phyloP scores from a whole-genome alignment of 176 grass and related monocot species.

The Oryza glaberrima region DNA sequence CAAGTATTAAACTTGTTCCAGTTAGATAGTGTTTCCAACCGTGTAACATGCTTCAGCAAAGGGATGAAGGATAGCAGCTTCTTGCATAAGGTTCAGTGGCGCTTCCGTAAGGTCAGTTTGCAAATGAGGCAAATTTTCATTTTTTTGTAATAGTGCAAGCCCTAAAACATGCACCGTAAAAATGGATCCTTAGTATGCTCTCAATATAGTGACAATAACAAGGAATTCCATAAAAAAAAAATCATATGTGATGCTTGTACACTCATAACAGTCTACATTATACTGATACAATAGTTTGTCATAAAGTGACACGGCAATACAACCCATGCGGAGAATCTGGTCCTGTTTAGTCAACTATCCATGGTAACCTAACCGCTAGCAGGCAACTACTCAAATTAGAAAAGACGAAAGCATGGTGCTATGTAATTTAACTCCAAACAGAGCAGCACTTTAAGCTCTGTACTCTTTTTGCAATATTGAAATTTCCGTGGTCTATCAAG shows the following conservation, averaged over 20 bases:
- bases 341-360: conserved; percentile 28
- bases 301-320: not conserved
- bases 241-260: not conserved
- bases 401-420: not conserved
- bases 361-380: not conserved
- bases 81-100: conserved; percentile 69
- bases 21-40: conserved; percentile 48
- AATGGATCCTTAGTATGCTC: conserved; percentile 31
- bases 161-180: conserved; percentile 51
- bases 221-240: not conserved
- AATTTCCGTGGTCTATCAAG: conserved; percentile 22
- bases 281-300: not conserved
- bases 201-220: conserved; percentile 5
- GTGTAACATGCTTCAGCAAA: conserved; percentile 97
- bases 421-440: not conserved
- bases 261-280: not conserved
- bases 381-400: conserved; percentile 15
- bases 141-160: conserved; percentile 88
- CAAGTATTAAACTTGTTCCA: conserved; percentile 19
- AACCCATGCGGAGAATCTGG: not conserved
- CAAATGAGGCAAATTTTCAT: conserved; percentile 53
- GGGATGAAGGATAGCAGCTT: conserved; percentile 75
- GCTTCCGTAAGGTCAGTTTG: conserved; percentile 66
- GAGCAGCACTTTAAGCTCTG: conserved; percentile 8
- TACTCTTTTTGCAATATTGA: conserved; percentile 28